Evolutionary conservation across 352 stramenopile species (phyloP), one percentile per base, ranked within the genome.

Genomic region (Phytophthora meadii): DNA sequence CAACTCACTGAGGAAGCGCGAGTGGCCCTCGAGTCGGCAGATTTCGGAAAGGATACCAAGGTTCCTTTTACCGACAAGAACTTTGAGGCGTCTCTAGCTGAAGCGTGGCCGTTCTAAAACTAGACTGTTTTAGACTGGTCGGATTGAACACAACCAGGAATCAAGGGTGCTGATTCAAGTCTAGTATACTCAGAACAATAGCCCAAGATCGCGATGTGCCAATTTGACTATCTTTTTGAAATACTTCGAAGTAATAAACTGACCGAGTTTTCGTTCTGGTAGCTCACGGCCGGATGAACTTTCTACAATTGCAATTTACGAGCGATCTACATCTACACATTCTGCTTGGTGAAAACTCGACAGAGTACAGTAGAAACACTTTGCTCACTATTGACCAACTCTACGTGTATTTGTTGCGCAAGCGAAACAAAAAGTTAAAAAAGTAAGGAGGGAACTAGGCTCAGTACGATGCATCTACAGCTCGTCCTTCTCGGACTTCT

Each of bases 401-500:
- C 57, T 69, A 76, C 56, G 56, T 62, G 56, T 69, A 72, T 69
- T 70, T 61, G 57, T 54, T 68, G 55, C 68, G 30, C 48, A 52
- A 54, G 56, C 41, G 58, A 76, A 63, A 65, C 60, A 74, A 72
- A 62, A 64, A 34, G 45, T 58, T 69, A 69, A 72, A 72, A 72
- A 68, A 59, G 52, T 66, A 66, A 63, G 54, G 17, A 68, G 34
- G 36, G 22, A 32, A 37, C 32, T 36, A 59, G 2, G 22, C n/a
- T 52, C 14, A 12, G 39, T 36, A 24, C 12, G 41, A 22, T 40
- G 27, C 17, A 39, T 72, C 72, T 84, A 84, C 64, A 85, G 69
- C 65, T 84, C 77, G 42, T 88, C 77, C 67, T 87, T 87, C 70
- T 71, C 61, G 12, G 50, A 40, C 59, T 65, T 65, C 25, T 71